Base-by-base conservation (phyloP, 495 filamentous ascomycete species). In the Penicillium diatomitis region DNA sequence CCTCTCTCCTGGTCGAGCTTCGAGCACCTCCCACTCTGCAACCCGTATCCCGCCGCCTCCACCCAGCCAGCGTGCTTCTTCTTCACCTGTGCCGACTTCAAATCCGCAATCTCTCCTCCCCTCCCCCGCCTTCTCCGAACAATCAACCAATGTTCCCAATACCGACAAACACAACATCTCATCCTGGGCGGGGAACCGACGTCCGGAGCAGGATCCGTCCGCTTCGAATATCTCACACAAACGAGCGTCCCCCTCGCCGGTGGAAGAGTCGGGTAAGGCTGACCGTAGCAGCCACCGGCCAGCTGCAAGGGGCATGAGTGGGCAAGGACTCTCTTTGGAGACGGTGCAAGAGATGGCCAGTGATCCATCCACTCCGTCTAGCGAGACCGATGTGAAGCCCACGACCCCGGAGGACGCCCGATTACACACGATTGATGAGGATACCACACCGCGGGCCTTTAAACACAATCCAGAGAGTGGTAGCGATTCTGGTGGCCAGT, bases 321-420 rank as follows among this genome's bases (percentile, higher is more conserved):
- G 82, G 45, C 78, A 75, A 51, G 76, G 77, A 20, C 81, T 86
- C 11, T 80, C 80, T 38, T 71, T 98, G 45, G 92, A 95, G 66
- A 98, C 92, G 0, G 92, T 98, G 31, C 85, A 95, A 62, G 92
- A 98, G 70, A 68, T 67, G 64, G 82, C 82, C 41, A 95, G 88
- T 66, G 77, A 87, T 52, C 85, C 89, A 30, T 79, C 81, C 30
- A 88, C 88, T 8, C 87, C 87, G 0, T 78, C 74, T 43, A 67
- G 73, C 61, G 60, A 79, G 60, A 65, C 66, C 49, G 44, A 71
- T 68, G 54, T 70, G 27, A 60, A 64, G 41, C 56, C 55, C 39
- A 46, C 55, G 10, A 51, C 54, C 11, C 44, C 58, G 36, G 67
- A 67, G 35, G 67, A 72, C 27, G 50, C 62, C 8, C 57, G 55